phyloP scores from a whole-genome alignment of 2,329 filamentous ascomycete species.

The Alternaria atra region DNA sequence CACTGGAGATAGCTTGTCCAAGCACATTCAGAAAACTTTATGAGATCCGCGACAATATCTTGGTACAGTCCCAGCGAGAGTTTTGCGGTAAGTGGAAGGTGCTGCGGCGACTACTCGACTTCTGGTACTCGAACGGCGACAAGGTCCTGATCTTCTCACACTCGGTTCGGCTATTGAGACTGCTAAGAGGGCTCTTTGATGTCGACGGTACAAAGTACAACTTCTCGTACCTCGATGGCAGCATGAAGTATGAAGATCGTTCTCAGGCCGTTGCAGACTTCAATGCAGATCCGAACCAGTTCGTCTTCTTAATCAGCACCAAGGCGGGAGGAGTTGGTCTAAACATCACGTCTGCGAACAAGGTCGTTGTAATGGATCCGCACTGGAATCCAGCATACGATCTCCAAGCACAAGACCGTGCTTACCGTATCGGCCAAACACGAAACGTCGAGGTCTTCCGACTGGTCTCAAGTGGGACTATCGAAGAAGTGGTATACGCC shows the following conservation, averaged over 20 bases:
- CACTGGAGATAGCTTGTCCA: constrained; percentile 78
- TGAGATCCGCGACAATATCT: constrained; percentile 76
- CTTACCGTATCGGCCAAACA: constrained; percentile 92
- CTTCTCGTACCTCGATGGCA: constrained; percentile 88
- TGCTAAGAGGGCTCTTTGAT: constrained; percentile 85
- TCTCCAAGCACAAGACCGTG: constrained; percentile 93
- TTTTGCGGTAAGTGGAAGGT: constrained; percentile 99
- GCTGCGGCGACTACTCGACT: constrained; percentile 81
- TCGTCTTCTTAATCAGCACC: constrained; percentile 95
- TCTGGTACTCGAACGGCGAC: constrained; percentile 89
- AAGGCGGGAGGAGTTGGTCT: constrained; percentile 91
- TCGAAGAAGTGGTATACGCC: constrained; percentile 97
- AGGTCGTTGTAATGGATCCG: constrained; percentile 95
- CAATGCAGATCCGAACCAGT: constrained; percentile 85
- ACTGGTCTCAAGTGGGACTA: constrained; percentile 87
- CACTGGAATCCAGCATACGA: constrained; percentile 98
- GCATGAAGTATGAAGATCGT: constrained; percentile 82
- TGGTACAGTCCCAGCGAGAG: constrained; percentile 83
- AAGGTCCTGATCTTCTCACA: constrained; percentile 97
- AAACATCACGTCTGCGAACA: constrained; percentile 97
- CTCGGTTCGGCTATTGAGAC: constrained; percentile 82
- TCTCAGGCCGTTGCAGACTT: constrained; percentile 86
- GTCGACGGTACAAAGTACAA: constrained; percentile 81
- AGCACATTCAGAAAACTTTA: constrained; percentile 79
- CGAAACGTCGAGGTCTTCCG: constrained; percentile 96